Evolutionary conservation across 805 yeast species (phyloP), one percentile per base, ranked within the genome.

Genomic region (Barnettozyma sucrosica): DNA sequence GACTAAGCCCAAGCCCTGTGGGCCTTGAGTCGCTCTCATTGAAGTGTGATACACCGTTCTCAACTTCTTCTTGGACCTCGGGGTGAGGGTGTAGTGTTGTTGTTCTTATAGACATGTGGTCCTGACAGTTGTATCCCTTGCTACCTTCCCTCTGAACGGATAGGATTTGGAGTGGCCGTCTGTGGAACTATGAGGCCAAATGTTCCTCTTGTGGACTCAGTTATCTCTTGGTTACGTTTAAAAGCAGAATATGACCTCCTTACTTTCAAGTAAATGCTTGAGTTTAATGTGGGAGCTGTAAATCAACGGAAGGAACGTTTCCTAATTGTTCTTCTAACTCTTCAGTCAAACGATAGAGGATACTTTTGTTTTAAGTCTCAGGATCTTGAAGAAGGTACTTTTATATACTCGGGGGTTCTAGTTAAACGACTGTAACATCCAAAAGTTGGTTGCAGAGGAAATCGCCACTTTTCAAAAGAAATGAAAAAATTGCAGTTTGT

Each of bases 81-180:
- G 30, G 42, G 42, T 39, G 38, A 21, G 14, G 41, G 18, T 37
- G 41, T 21, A n/a, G 41, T 18, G 41, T 37, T 37, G 38, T 21
- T 28, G 38, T 21, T 28, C 24, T 36, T 21, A 36, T 21, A 4
- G 24, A 21, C 38, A 36, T 19, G 24, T 18, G n/a, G 24, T 4
- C 4, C 7, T 13, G 21, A 6, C 7, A 21, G 9, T 24, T 3
- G 11, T 11, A 28, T 28, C n/a, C 14, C n/a, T 23, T 23, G n/a
- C n/a, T n/a, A n/a, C n/a, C 25, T 23, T 23, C n/a, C 2, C 32
- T 28, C 13, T 5, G 16, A 28, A 11, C 14, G 32, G 32, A 28
- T 4, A 11, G 7, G 14, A 9, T 25, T 8, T 25, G 11, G 28
- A 6, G 4, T 13, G 11, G 10, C 11, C 13, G 14, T 28, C n/a